Evolutionary conservation across 176 grass and related monocot species (phyloP), one percentile per base, ranked within the genome.

Genomic region (Triticum dicoccoides): DNA sequence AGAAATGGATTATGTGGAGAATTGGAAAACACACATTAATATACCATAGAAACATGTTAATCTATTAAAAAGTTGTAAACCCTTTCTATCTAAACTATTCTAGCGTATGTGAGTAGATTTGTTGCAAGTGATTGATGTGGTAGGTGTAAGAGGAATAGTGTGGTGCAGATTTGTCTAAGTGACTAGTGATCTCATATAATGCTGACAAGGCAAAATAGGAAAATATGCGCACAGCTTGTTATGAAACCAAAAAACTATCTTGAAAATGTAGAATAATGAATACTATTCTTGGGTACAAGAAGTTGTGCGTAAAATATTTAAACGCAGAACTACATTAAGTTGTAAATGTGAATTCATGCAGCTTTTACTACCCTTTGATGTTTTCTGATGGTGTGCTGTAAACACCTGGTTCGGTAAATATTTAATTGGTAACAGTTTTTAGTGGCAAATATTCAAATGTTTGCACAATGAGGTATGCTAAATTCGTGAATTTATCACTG

Each of bases 181-280:
- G 45, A 77, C 45, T 67, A 84, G 21, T 52, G 44, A 66, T 77
- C 74, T 69, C 49, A 66, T 85, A 56, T 68, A 38, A 78, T 66
- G 10, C n/a, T 18, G 51, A 69, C 47, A 69, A 79, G 23, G 32
- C 37, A 23, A 85, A 65, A 18, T 58, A 42, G 63, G 63, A 79
- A 67, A n/a, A 37, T 76, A 23, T 23, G 4, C 42, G 35, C 62
- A 65, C 27, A 84, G 9, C n/a, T 76, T 76, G 12, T 44, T 25
- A n/a, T 33, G 27, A 76, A 65, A 51, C 34, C 65, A 20, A 65
- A 35, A 13, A 76, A 65, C 44, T 49, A 29, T 75, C 58, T 49
- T 33, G 17, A 63, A 65, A 65, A 23, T 84, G 11, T 76, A 23
- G 20, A 65, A 76, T 84, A 61, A 12, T 76, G 15, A 65, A 76